Conservation (phyloP, 2,329 filamentous ascomycete species). For the Colletotrichum sojae region DNA sequence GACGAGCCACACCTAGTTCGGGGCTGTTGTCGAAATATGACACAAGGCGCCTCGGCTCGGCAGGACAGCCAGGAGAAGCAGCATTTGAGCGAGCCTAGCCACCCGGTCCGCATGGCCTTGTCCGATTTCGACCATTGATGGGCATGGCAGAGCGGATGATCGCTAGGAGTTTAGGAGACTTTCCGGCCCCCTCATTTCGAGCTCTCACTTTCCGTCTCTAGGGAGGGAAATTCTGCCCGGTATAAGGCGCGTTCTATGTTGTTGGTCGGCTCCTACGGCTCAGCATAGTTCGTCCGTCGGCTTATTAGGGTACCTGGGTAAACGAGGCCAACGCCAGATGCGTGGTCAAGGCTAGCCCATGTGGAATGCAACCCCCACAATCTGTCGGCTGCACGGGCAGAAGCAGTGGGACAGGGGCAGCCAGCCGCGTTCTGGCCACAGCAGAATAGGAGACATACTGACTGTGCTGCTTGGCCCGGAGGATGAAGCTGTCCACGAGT, state of each 20-base stretch:
- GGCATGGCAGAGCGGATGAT: slow-evolving; percentile 14
- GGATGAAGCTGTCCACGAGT: too few relatives aligned
- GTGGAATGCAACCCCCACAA: slow-evolving; percentile 35
- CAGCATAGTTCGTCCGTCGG: not conserved
- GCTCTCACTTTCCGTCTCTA: not conserved
- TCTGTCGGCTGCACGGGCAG: slow-evolving; percentile 18
- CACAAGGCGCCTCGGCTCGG: slow-evolving; percentile 6
- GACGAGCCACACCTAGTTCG: slow-evolving; percentile 13
- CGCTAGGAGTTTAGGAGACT: slow-evolving; percentile 35
- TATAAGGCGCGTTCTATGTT: not conserved
- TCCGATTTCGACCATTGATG: slow-evolving; percentile 7
- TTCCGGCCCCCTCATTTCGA: slow-evolving; percentile 1
- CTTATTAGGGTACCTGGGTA: not conserved
- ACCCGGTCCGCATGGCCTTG: not conserved
- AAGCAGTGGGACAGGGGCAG: slow-evolving; percentile 9
- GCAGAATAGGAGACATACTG: not conserved
- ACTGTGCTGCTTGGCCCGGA: not conserved
- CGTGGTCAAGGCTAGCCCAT: not conserved
- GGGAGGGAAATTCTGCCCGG: not conserved
- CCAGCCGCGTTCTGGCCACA: slow-evolving; percentile 14
- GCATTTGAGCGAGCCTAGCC: not conserved
- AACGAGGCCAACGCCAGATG: not conserved
- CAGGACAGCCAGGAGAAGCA: not conserved
- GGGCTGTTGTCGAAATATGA: slow-evolving; percentile 13
- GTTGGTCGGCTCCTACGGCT: not conserved